A percentile compares a stretch with the other conserved stretches of the same genome.
These are phyloP conservation scores for Allantophomopsis lycopodina DNA, from an alignment of 2,329 filamentous ascomycete species.

Conservation along the genomic window DNA sequence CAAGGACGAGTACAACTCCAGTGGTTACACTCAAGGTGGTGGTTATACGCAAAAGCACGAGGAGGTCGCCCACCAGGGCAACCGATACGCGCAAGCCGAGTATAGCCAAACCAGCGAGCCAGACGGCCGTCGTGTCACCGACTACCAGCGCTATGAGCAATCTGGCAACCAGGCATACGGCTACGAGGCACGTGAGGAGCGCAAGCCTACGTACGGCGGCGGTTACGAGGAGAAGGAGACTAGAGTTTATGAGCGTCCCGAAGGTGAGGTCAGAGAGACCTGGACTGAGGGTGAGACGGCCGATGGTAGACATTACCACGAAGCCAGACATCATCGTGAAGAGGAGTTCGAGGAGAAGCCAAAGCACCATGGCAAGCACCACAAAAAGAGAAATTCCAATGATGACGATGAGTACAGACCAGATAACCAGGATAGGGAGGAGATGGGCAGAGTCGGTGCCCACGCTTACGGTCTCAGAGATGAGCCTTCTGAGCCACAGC, in stretches of 20 bases:
- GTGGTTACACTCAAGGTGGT: conserved; percentile 41
- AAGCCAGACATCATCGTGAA: conserved; percentile 2
- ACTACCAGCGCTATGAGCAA: conserved; percentile 47
- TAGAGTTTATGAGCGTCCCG: conserved; percentile 28
- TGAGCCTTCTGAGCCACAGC: conserved; percentile 1
- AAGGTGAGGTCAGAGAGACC: conserved; percentile 14
- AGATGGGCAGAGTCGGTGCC: conserved; percentile 1
- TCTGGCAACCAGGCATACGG: conserved; percentile 28
- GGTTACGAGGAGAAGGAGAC: conserved; percentile 46
- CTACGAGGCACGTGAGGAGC: conserved; percentile 44
- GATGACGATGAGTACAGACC: conserved; percentile 5
- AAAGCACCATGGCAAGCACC: conserved; percentile 7
- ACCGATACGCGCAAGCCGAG: conserved; percentile 15
- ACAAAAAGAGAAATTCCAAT: conserved; percentile 15
- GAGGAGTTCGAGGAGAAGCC: conserved; percentile 5
- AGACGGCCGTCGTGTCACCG: conserved; percentile 39
- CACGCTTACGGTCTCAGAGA: conserved; percentile 2
- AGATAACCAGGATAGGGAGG: conserved; percentile 2
- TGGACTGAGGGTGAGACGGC: conserved; percentile 8
- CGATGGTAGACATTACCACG: conserved; percentile 9
- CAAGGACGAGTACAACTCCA: conserved; percentile 36
- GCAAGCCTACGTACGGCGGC: conserved; percentile 32
- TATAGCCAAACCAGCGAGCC: conserved; percentile 39
- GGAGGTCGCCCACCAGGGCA: conserved; percentile 40
- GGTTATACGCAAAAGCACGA: conserved; percentile 46